phyloP scores from a whole-genome alignment of 345 rosid species.

The Anacardium occidentale region DNA sequence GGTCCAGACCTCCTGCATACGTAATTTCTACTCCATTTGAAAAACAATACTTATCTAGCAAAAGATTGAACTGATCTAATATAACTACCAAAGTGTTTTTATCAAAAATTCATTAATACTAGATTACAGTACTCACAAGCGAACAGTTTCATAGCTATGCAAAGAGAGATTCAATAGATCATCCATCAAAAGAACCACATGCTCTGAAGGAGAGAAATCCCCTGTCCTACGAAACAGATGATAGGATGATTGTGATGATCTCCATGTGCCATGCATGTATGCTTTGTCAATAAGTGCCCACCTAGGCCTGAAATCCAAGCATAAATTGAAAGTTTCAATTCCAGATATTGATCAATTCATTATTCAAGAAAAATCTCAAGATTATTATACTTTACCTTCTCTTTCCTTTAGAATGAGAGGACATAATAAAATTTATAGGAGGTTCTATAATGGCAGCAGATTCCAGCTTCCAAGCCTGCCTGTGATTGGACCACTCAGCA shows the following conservation, averaged over 20 bases:
- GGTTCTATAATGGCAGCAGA: constrained; percentile 96
- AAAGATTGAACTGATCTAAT: neutral
- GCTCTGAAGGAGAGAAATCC: constrained; percentile 72
- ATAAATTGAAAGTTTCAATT: constrained; percentile 14
- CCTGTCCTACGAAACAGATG: constrained; percentile 79
- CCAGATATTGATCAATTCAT: constrained; percentile 2
- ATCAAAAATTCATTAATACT: constrained; percentile 11
- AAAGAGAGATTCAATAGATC: constrained; percentile 80
- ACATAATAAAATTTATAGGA: constrained; percentile 82
- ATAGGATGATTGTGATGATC: constrained; percentile 92
- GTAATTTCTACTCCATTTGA: neutral
- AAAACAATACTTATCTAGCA: neutral
- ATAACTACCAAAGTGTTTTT: neutral
- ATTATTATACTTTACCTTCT: constrained; percentile 53
- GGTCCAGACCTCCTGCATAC: neutral
- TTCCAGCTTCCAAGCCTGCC: constrained; percentile 98
- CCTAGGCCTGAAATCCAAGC: constrained; percentile 78
- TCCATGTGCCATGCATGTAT: constrained; percentile 95
- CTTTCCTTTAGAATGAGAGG: constrained; percentile 81
- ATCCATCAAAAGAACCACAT: constrained; percentile 64
- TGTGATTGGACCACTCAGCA: constrained; percentile 95
- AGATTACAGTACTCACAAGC: constrained; percentile 62
- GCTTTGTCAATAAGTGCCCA: constrained; percentile 98
- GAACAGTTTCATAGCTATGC: constrained; percentile 96
- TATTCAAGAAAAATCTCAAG: constrained; percentile 13